Conservation (phyloP, 2,329 filamentous ascomycete genomes). For the Fusarium nodosum region DNA sequence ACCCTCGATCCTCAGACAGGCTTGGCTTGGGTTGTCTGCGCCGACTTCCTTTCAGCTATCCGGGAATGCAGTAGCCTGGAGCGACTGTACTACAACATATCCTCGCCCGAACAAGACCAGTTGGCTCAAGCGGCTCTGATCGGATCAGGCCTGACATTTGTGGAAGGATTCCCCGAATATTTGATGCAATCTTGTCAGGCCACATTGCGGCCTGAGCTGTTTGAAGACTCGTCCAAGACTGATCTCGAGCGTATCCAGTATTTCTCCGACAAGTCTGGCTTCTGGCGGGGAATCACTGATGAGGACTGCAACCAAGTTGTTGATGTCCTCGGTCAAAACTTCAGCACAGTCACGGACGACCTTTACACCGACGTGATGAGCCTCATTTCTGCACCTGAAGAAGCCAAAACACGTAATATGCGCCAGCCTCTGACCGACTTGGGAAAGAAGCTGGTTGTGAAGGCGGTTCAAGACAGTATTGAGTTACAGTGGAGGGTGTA, state of each 20-base stretch:
- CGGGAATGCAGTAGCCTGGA: constrained; percentile 85
- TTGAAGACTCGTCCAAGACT: constrained; percentile 77
- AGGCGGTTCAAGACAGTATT: constrained; percentile 83
- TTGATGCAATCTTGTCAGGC: constrained; percentile 76
- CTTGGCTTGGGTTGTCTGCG: constrained; percentile 86
- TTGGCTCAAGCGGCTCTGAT: constrained; percentile 73
- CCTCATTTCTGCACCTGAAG: constrained; percentile 61
- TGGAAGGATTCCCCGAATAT: constrained; percentile 76
- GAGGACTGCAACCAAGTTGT: constrained; percentile 82
- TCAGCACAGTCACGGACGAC: constrained; percentile 68
- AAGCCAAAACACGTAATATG: constrained; percentile 61
- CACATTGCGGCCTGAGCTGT: constrained; percentile 78
- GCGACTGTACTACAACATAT: constrained; percentile 77
- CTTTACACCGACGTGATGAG: constrained; percentile 67
- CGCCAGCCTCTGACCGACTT: constrained; percentile 76
- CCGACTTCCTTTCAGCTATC: constrained; percentile 84
- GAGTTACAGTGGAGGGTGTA: constrained; percentile 79
- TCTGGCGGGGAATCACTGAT: constrained; percentile 83
- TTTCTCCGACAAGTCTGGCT: constrained; percentile 83
- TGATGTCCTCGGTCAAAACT: constrained; percentile 75
- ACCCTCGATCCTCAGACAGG: constrained; percentile 78
- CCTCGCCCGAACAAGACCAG: constrained; percentile 65
- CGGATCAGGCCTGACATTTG: constrained; percentile 76
- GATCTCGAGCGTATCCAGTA: constrained; percentile 80
- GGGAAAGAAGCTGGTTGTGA: constrained; percentile 80